A percentile compares a stretch with the other conserved stretches of the same genome.
phyloP scores from a whole-genome alignment of 257 asterid species.

The Paraleonurus japonicus region DNA sequence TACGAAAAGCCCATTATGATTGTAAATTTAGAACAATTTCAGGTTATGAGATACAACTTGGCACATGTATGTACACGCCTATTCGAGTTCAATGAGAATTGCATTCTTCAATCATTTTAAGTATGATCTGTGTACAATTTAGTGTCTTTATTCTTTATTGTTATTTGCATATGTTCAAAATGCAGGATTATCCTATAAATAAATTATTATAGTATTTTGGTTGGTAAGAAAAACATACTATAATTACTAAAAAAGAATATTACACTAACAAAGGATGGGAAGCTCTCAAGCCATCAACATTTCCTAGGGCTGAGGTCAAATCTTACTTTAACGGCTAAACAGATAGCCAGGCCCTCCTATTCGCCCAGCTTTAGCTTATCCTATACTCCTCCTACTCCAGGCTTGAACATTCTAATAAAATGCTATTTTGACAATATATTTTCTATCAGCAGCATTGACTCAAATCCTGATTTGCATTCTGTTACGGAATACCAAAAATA shows the following conservation, averaged over 20 bases:
- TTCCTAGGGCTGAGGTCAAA: background rate
- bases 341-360: too few species aligned
- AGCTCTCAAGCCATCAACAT: background rate
- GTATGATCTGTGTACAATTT: background rate
- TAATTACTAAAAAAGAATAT: background rate
- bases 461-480: background rate
- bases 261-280: background rate
- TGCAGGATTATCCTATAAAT: background rate
- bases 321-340: background rate
- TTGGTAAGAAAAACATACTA: background rate
- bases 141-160: background rate
- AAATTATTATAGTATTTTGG: background rate
- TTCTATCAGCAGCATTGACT: conserved; percentile 18
- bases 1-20: background rate
- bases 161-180: background rate
- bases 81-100: background rate
- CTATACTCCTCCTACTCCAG: background rate
- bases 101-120: too few species aligned
- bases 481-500: background rate
- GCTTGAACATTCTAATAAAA: background rate
- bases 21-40: background rate
- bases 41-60: background rate
- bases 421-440: background rate
- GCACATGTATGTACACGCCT: background rate
- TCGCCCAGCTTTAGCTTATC: background rate